Conservation (phyloP, 108 stramenopile genomes). For the Nitzschia palea region DNA sequence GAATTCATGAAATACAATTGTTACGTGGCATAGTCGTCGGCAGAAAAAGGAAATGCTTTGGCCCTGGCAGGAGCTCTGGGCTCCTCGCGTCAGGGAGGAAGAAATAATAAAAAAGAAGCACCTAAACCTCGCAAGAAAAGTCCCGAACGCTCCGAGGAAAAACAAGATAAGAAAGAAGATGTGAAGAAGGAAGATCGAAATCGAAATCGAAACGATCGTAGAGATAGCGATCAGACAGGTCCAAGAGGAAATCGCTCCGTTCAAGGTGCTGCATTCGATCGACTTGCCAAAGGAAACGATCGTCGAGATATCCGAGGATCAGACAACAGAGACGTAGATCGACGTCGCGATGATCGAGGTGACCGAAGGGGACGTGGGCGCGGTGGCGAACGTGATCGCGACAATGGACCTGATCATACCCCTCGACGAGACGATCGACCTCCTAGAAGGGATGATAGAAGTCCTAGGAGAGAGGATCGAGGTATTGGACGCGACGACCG, state of each 20-base stretch:
- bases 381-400: slow-evolving; percentile 25
- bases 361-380: slow-evolving; percentile 13
- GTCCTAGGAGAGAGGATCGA: slow-evolving; percentile 3
- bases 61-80: slow-evolving; percentile 79
- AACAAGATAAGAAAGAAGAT: slow-evolving; percentile 13
- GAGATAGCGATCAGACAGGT: slow-evolving; percentile 7
- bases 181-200: not conserved
- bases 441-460: slow-evolving; percentile 15
- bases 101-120: slow-evolving; percentile 7
- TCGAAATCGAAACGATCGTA: slow-evolving; percentile 5
- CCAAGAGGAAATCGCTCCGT: slow-evolving; percentile 4
- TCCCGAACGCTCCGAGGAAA: slow-evolving; percentile 13
- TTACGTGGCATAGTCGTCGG: not conserved
- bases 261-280: slow-evolving; percentile 27
- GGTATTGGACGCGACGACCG: not conserved
- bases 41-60: slow-evolving; percentile 56
- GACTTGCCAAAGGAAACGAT: slow-evolving; percentile 10
- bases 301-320: slow-evolving; percentile 13
- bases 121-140: slow-evolving; percentile 8
- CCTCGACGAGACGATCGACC: too few species aligned
- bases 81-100: slow-evolving; percentile 58
- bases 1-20: not conserved
- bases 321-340: slow-evolving; percentile 16
- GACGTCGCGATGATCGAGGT: slow-evolving; percentile 23
- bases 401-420: slow-evolving; percentile 4